Evolutionary conservation across 2,329 filamentous ascomycete species (phyloP).

Genomic region (Fusarium poae): DNA sequence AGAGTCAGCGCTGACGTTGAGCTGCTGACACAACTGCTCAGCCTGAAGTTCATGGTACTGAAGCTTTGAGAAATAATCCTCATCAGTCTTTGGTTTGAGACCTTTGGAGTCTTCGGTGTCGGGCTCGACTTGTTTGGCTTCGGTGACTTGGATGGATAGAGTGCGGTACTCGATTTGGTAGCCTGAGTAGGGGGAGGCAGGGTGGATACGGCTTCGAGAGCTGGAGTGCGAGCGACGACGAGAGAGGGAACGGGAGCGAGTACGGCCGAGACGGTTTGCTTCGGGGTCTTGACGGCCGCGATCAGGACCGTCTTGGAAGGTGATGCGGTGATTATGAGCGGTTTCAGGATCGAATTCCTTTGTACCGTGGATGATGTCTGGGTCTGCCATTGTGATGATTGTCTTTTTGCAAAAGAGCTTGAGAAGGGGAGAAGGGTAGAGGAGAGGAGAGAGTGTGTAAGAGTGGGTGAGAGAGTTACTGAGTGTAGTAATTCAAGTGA

Average conservation of each 20-base stretch:
- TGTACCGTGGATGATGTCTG: slow-evolving; percentile 33
- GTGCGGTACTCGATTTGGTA: slow-evolving; percentile 59
- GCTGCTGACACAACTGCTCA: slow-evolving; percentile 56
- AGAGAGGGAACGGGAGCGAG: slow-evolving; percentile 34
- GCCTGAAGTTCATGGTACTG: slow-evolving; percentile 55
- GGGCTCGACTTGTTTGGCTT: slow-evolving; percentile 52
- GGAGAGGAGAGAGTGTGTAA: neutral
- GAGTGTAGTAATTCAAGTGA: neutral
- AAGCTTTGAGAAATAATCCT: slow-evolving; percentile 60
- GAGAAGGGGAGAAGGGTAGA: neutral
- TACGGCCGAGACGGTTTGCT: slow-evolving; percentile 16
- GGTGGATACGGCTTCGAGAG: slow-evolving; percentile 46
- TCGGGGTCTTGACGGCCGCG: slow-evolving; percentile 25
- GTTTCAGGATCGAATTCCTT: slow-evolving; percentile 37
- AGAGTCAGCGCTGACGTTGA: slow-evolving; percentile 53
- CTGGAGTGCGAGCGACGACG: slow-evolving; percentile 41
- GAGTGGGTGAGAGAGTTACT: neutral
- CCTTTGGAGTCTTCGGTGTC: slow-evolving; percentile 36
- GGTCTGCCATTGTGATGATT: slow-evolving; percentile 31
- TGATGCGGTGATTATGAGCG: slow-evolving; percentile 37
- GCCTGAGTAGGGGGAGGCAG: slow-evolving; percentile 53
- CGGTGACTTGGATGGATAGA: slow-evolving; percentile 56
- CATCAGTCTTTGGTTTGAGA: slow-evolving; percentile 52
- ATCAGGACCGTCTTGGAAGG: slow-evolving; percentile 32
- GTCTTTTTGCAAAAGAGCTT: neutral